Evolutionary conservation across 352 stramenopile genomes (phyloP), one percentile per base, ranked within the genome.

Genomic region (Globisporangium uncinulatum): DNA sequence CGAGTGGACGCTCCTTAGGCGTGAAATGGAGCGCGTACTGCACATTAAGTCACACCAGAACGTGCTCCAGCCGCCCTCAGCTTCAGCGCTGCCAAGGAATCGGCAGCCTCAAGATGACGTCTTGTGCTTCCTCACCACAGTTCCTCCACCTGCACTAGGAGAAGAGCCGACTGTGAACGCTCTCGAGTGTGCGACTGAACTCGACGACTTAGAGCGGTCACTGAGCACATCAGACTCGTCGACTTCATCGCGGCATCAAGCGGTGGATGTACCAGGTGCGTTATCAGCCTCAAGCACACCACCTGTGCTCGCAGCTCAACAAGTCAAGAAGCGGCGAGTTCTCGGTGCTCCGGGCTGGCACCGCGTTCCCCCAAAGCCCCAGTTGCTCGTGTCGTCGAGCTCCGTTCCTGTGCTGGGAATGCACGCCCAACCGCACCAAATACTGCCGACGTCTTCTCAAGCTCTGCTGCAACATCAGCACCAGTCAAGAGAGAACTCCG

Each of bases 291-390:
- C 17, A 11, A 3, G 14, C 3, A 11, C 31, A 10, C 1, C 36
- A 31, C 9, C 15, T 5, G 15, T n/a, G 20, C 15, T 6, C 4
- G 50, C 56, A 11, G 13, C 58, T 20, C 34, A 59, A 21, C 39
- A 56, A 34, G 45, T 6, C 9, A 51, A 46, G 20, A 51, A 36
- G 13, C 47, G 29, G 5, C 31, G 19, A 6, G 20, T 45, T 20
- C 36, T 50, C 6, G 47, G 29, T 13, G 10, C 50, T 29, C 29
- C 50, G 14, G 53, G 32, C 10, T 85, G 77, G 77, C 69, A 83
- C 44, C 68, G 63, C 8, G 74, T 85, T 21, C 17, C 70, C 10
- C 79, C 70, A 11, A 86, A 85, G 51, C 74, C 66, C 1, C 64
- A 79, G 56, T 59, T 86, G 32, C 59, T 81, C 15, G 68, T 85